Base-by-base conservation (phyloP, 345 rosid species). In the Erysimum cheiranthoides region DNA sequence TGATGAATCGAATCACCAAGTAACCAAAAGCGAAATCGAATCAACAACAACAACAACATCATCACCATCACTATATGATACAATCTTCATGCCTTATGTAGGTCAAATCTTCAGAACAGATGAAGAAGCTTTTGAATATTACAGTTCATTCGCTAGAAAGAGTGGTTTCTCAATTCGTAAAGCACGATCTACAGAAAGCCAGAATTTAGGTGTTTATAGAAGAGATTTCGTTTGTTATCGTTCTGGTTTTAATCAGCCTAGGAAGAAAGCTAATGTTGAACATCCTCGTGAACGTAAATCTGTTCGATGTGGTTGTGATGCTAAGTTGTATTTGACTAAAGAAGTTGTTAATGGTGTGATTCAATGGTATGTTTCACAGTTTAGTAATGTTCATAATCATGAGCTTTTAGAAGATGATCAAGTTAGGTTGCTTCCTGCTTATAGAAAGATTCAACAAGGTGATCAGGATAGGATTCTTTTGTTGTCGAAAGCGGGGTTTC, bases 181-280 rank as follows among this genome's bases (percentile, higher is more conserved):
- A 80, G 98, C 96, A 0, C 85, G 97, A 9, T 94, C 97, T 42
- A 94, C 96, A 0, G 95, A 87, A 73, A 92, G 97, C 78, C 97
- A 85, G 68, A 85, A 90, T 80, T 77, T 94, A 70, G 98, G 98
- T 18, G 73, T 94, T 31, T 94, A 94, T 64, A 75, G 96, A 58
- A 75, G 97, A 73, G 98, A 94, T 81, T 94, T 94, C 80, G 97
- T 94, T 76, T 94, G 98, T 67, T 88, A 92, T 61, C 92, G 98
- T 21, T 92, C 98, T 69, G 98, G 97, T 38, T 94, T 92, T 75
- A 90, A 90, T 77, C 97, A 90, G 65, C 95, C 97, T 2, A 78
- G 98, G 36, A 94, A 94, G 85, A 92, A 90, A 85, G 88, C 91
- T 27, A 85, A 89, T 31, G 98, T 89, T 11, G 96, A 89, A 81